A percentile compares a stretch with the other conserved stretches of the same genome.
Evolutionary conservation across 2,329 filamentous ascomycete species (phyloP).

Genomic region (Verticillium zaregamsianum): DNA sequence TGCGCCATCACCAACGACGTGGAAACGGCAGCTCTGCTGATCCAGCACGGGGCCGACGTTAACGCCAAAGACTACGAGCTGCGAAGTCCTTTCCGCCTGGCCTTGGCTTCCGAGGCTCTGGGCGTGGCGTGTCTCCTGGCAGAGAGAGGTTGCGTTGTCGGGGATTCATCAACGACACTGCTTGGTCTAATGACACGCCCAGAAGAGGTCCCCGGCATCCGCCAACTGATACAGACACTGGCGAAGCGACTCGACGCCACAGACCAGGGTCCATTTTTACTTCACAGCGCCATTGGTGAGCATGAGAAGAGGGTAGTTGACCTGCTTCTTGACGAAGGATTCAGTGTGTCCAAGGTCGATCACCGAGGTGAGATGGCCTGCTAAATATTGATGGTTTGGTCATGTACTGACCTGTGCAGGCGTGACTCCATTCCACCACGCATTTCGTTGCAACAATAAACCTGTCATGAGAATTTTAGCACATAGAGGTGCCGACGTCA

Average conservation of each 20-base stretch:
- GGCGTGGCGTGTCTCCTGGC: neutral
- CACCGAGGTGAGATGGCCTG: neutral
- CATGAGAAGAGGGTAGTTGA: neutral
- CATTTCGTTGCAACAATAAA: neutral
- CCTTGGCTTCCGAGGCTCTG: neutral
- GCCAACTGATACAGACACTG: neutral
- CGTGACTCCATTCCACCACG: neutral
- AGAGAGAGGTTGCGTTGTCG: neutral
- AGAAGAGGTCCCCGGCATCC: neutral
- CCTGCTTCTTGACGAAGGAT: neutral
- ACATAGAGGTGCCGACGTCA: slow-evolving; percentile 2
- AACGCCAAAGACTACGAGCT: slow-evolving; percentile 1
- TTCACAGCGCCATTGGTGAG: neutral
- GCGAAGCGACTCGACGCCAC: neutral
- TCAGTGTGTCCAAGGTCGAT: neutral
- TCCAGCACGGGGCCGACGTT: slow-evolving; percentile 1
- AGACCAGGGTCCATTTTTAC: neutral
- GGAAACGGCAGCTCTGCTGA: neutral
- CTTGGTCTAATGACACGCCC: neutral
- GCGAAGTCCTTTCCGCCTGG: neutral
- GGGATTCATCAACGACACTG: neutral
- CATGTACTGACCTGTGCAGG: neutral
- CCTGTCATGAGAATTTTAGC: neutral
- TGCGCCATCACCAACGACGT: slow-evolving; percentile 1
- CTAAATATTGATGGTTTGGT: neutral